Base-by-base conservation (phyloP, 352 stramenopile species). In the Phytophthora cactorum region DNA sequence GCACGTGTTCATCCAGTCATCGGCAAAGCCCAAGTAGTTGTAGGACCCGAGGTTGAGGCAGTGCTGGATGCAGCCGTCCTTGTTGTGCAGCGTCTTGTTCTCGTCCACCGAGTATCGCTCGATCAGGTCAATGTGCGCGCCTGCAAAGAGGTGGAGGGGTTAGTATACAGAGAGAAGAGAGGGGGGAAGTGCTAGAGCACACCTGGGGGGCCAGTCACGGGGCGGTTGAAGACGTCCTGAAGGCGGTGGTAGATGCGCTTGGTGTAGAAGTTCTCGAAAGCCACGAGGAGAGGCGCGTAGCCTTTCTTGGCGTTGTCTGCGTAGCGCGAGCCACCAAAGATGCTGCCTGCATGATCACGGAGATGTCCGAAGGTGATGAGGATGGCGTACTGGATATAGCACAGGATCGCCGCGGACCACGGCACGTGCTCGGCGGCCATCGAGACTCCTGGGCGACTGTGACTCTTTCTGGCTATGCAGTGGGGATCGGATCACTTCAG, bases 1-100 rank as follows among this genome's bases (percentile, higher is more conserved):
- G 82, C 98, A 99, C 43, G 96, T 99, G 65, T 94, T 86, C 74
- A 98, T 93, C 97, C 97, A 99, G 80, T 99, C 97, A 73, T 99
- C 98, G 1, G 97, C 98, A 79, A 99, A 99, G 25, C 98, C 98
- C 12, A 99, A 79, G 80, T 99, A 99, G 85, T 99, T 99, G 88
- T 99, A 99, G 55, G 91, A 98, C 39, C 97, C 97, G 2, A 99
- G 78, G 81, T 99, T 99, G 17, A 99, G 75, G 70, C 96, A 99
- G 49, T 81, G 74, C 15, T 91, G 82, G 31, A 86, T 74, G 53
- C 72, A 82, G 29, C 82, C 83, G 25, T 90, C 77, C 43, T 90
- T 91, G 52, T 90, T 81, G 52, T 89, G 73, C 41, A 92, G 69
- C 27, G 89, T 93, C 76, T 93, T 93, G 79, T 93, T 92, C 59